These are phyloP conservation scores for Rachicladosporium sp. DNA, from an alignment of 2,329 filamentous ascomycete species.

Conservation along the genomic window DNA sequence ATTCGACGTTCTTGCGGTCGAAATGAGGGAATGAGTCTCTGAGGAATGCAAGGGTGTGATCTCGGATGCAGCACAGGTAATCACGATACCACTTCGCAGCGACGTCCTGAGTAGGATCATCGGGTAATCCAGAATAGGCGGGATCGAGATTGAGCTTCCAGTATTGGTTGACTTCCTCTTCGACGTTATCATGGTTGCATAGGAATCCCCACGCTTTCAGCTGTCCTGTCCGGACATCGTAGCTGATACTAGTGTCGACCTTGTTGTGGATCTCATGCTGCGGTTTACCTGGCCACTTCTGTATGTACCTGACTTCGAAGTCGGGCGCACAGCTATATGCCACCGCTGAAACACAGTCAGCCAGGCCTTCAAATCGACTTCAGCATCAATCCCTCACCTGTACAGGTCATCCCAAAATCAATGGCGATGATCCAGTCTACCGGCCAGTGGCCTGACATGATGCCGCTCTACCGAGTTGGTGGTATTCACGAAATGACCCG, in stretches of 20 bases:
- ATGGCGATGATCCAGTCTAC: background rate
- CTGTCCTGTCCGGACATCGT: conserved; percentile 1
- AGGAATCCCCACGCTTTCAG: conserved; percentile 12
- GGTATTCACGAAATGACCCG: no score
- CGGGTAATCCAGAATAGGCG: conserved; percentile 2
- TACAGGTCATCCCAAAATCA: conserved; percentile 3
- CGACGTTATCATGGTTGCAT: conserved; percentile 6
- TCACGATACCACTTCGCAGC: conserved; percentile 9
- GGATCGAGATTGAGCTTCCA: conserved; percentile 16
- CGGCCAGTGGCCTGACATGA: background rate
- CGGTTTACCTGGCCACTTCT: conserved; percentile 12
- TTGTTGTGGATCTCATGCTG: conserved; percentile 10
- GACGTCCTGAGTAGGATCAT: conserved; percentile 3
- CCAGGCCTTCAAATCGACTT: no score
- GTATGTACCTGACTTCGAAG: conserved; percentile 10
- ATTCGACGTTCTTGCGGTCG: conserved; percentile 6
- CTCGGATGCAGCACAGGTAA: conserved; percentile 7
- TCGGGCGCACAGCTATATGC: conserved; percentile 8
- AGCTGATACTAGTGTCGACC: conserved; percentile 11
- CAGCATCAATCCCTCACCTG: background rate
- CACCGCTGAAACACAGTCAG: conserved; percentile 2
- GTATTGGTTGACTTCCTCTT: conserved; percentile 6
- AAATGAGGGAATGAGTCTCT: conserved; percentile 4
- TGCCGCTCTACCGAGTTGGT: no score
- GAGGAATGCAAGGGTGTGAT: conserved; percentile 4